phyloP scores from a whole-genome alignment of 305 asterid species.

The Solanum chacoense region DNA sequence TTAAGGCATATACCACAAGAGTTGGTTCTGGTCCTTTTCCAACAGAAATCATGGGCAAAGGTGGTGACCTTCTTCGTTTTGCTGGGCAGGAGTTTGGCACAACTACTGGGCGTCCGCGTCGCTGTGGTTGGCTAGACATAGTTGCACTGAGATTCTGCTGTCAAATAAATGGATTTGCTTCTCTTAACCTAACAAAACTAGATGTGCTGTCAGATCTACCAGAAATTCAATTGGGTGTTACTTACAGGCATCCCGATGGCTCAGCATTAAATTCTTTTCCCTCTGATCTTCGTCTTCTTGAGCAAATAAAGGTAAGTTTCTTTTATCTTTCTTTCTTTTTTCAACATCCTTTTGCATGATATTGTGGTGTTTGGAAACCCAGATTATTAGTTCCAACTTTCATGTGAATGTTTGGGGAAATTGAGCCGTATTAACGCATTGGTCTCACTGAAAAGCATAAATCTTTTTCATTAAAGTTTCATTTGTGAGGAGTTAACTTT shows the following conservation, averaged over 20 bases:
- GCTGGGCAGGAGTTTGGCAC: conserved; percentile 98
- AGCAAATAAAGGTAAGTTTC: conserved; percentile 55
- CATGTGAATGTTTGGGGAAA: background rate
- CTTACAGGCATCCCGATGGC: conserved; percentile 52
- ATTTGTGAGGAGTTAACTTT: background rate
- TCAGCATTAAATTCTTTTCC: conserved; percentile 70
- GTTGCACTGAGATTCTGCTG: conserved; percentile 77
- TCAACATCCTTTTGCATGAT: background rate
- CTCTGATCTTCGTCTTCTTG: conserved; percentile 57
- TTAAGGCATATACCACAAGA: conserved; percentile 88
- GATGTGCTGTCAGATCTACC: conserved; percentile 80
- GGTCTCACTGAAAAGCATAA: background rate
- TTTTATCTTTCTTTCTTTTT: background rate
- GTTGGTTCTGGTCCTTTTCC: conserved; percentile 99
- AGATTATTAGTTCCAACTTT: background rate
- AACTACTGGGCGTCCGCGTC: conserved; percentile 97
- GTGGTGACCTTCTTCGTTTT: conserved; percentile 73
- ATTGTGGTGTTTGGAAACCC: background rate
- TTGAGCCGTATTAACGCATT: background rate
- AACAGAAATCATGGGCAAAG: conserved; percentile 77
- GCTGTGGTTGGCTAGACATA: conserved; percentile 98
- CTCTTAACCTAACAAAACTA: conserved; percentile 91
- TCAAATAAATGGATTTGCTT: conserved; percentile 82
- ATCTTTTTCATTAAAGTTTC: background rate
- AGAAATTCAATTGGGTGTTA: conserved; percentile 74